A percentile compares a stretch with the other conserved stretches of the same genome.
phyloP scores from a whole-genome alignment of 2,329 filamentous ascomycete genomes.

The Trichoderma sp. region DNA sequence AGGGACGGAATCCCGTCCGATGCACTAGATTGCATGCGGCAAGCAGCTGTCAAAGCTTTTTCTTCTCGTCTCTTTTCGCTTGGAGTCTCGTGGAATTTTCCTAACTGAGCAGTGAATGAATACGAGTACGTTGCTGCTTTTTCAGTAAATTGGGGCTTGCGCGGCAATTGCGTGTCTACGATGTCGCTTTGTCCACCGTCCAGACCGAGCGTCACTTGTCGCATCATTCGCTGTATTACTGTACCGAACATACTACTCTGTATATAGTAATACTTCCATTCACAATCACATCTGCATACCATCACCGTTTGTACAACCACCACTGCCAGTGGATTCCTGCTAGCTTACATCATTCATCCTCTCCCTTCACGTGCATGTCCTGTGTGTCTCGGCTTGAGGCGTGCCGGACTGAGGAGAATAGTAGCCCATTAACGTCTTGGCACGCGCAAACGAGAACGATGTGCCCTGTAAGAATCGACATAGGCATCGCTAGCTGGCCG shows the following conservation, averaged over 20 bases:
- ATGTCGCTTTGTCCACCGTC: neutral
- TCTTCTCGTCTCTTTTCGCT: neutral
- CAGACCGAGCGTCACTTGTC: neutral
- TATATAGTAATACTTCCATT: neutral
- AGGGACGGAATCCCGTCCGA: neutral
- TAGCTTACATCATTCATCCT: neutral
- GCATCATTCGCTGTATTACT: neutral
- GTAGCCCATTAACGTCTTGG: neutral
- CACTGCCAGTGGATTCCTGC: neutral
- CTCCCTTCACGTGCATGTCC: neutral
- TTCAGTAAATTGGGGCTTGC: neutral
- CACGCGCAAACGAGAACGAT: neutral
- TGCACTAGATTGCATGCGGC: neutral
- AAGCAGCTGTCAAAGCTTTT: neutral
- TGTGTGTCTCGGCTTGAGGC: neutral
- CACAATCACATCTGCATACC: neutral
- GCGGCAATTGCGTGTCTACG: slow-evolving; percentile 12
- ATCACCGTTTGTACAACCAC: neutral
- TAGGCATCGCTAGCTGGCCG: neutral
- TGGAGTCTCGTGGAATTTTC: neutral
- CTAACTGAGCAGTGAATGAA: neutral
- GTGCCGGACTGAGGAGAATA: neutral
- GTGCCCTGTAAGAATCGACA: neutral
- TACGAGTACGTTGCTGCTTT: neutral
- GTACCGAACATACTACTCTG: neutral